A percentile compares a stretch with the other conserved stretches of the same genome.
These are phyloP conservation scores for Exophiala viscosa DNA, from an alignment of 2,329 filamentous ascomycete species.

Conservation along the genomic window DNA sequence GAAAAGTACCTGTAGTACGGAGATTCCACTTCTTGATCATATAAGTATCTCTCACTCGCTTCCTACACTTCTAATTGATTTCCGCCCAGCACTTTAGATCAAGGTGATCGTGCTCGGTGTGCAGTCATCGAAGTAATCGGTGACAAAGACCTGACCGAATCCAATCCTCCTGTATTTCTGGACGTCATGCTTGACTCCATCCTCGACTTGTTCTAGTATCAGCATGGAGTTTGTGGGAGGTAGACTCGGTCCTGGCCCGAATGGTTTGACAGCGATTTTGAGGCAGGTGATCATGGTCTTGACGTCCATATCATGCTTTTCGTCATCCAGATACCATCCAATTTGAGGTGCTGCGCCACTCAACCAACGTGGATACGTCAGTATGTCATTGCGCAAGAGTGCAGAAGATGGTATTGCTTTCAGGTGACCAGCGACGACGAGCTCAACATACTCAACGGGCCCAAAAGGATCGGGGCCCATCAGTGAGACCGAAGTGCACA, in stretches of 20 bases:
- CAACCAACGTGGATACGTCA: conserved; percentile 1
- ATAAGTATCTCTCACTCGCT: too few species aligned
- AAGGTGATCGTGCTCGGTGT: neutral
- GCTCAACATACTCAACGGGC: neutral
- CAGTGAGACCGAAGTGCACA: neutral
- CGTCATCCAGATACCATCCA: conserved; percentile 2
- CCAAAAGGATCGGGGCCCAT: conserved; percentile 2
- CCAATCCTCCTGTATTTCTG: conserved; percentile 4
- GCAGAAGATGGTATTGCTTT: neutral
- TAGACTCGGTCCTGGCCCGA: conserved; percentile 7
- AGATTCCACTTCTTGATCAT: too few species aligned
- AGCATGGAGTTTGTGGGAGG: conserved; percentile 9
- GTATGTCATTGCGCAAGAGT: conserved; percentile 2
- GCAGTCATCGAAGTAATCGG: conserved; percentile 8
- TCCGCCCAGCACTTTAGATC: neutral
- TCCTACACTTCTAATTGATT: too few species aligned
- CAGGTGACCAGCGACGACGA: conserved; percentile 1
- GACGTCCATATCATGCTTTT: neutral
- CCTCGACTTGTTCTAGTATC: neutral
- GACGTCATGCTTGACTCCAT: neutral
- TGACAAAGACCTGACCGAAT: conserved; percentile 7
- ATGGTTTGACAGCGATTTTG: conserved; percentile 5
- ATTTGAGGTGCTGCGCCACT: neutral
- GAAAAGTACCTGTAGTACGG: too few species aligned
- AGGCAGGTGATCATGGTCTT: conserved; percentile 2